Percentiles rank a stretch among this genome's conserved stretches.
Evolutionary conservation across 768 basidiomycete genomes (phyloP).

Genomic region (Kwoniella heveanensis): DNA sequence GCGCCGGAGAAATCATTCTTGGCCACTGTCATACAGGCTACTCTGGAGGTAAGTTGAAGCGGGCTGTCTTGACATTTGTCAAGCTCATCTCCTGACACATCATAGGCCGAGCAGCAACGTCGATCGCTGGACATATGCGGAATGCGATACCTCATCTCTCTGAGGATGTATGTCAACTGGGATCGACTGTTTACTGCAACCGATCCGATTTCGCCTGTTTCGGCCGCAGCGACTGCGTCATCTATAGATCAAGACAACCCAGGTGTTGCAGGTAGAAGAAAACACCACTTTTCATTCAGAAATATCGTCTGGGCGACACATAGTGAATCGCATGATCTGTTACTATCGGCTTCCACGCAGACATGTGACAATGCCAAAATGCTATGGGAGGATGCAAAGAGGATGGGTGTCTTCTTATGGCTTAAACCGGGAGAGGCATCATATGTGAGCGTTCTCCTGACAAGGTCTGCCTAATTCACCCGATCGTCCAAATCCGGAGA

Average conservation of each 20-base stretch:
- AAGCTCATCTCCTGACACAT: not conserved
- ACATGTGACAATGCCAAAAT: constrained; percentile 78
- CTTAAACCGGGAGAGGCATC: constrained; percentile 74
- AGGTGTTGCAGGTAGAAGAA: constrained; percentile 9
- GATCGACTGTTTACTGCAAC: constrained; percentile 65
- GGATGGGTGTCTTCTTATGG: constrained; percentile 86
- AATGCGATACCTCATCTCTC: constrained; percentile 85
- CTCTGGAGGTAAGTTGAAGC: constrained; percentile 70
- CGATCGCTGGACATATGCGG: constrained; percentile 91
- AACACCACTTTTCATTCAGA: constrained; percentile 58
- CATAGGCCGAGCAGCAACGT: constrained; percentile 81
- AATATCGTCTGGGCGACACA: constrained; percentile 98
- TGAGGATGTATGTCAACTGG: constrained; percentile 86
- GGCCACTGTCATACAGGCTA: constrained; percentile 79
- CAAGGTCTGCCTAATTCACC: no score
- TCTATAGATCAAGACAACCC: not conserved
- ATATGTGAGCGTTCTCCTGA: no score
- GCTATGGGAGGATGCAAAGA: constrained; percentile 83
- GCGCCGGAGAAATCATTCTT: constrained; percentile 81
- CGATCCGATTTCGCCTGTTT: constrained; percentile 28
- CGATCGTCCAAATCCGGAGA: no score
- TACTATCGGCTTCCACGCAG: constrained; percentile 69
- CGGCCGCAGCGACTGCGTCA: not conserved
- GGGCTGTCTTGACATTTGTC: not conserved
- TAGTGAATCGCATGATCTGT: constrained; percentile 86